Evolutionary conservation across 2,329 filamentous ascomycete genomes (phyloP).

Genomic region (Parafenestella ontariensis): DNA sequence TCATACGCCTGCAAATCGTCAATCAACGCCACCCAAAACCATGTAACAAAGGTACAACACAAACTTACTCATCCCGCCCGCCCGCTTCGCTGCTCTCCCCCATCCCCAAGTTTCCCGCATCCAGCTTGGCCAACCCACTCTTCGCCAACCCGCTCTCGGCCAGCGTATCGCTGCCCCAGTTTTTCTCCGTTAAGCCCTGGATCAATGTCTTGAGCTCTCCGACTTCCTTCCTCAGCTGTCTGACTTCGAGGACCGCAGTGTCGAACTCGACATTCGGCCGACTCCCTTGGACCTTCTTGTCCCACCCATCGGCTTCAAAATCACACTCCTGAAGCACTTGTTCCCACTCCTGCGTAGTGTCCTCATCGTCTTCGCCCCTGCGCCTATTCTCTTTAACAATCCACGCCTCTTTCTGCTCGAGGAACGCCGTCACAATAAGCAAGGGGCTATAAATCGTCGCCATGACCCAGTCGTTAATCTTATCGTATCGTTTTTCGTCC

Average conservation of each 20-base stretch:
- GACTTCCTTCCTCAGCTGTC: constrained; percentile 54
- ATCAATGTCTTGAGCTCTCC: constrained; percentile 54
- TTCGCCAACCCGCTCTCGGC: constrained; percentile 33
- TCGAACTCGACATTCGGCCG: constrained; percentile 86
- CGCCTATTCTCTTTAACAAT: constrained; percentile 75
- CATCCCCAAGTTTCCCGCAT: constrained; percentile 16
- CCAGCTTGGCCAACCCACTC: constrained; percentile 13
- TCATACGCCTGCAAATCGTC: constrained; percentile 4
- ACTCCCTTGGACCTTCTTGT: constrained; percentile 75
- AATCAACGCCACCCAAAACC: not conserved
- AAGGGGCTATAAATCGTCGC: constrained; percentile 82
- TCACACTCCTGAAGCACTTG: constrained; percentile 75
- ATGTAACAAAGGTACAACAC: not conserved
- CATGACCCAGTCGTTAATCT: constrained; percentile 90
- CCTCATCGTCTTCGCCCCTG: constrained; percentile 87
- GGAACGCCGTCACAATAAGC: constrained; percentile 76
- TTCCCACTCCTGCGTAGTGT: constrained; percentile 92
- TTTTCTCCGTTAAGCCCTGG: constrained; percentile 31
- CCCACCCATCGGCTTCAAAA: constrained; percentile 85
- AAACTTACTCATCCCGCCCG: constrained; percentile 31
- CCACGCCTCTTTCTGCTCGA: constrained; percentile 55
- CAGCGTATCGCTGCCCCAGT: constrained; percentile 42
- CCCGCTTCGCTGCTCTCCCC: constrained; percentile 35
- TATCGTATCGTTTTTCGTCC: constrained; percentile 73
- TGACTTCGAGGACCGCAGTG: constrained; percentile 71